Conservation (phyloP, 2,329 filamentous ascomycete species). For the Phialocephala subalpina region DNA sequence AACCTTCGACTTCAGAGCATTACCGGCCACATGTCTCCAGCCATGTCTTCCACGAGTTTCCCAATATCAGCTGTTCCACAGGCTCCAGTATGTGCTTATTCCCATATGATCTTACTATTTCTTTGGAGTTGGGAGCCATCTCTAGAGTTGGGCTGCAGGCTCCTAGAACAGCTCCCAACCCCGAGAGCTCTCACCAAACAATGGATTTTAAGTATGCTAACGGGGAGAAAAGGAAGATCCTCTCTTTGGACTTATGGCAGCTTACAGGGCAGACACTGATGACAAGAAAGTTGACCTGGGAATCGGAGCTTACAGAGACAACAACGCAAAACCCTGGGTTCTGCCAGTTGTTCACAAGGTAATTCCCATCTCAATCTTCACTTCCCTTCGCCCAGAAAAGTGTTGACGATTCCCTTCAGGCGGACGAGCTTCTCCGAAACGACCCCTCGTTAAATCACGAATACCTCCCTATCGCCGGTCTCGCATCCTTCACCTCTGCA, state of each 20-base stretch:
- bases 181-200: no score
- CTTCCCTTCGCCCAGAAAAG: not conserved
- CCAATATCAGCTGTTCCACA: slow-evolving; percentile 80
- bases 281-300: slow-evolving; percentile 89
- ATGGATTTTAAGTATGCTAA: no score
- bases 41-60: slow-evolving; percentile 70
- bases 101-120: no score
- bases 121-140: no score
- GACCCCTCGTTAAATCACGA: slow-evolving; percentile 96
- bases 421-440: slow-evolving; percentile 86
- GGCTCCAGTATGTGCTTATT: slow-evolving; percentile 62
- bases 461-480: slow-evolving; percentile 94
- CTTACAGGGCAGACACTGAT: slow-evolving; percentile 80
- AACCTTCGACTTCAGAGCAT: slow-evolving; percentile 66
- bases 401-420: slow-evolving; percentile 60
- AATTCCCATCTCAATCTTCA: slow-evolving; percentile 41
- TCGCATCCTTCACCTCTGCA: slow-evolving; percentile 84
- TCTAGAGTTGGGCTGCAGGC: no score
- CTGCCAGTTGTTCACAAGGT: slow-evolving; percentile 97
- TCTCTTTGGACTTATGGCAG: slow-evolving; percentile 90
- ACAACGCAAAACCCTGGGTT: slow-evolving; percentile 97
- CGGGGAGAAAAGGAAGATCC: no score
- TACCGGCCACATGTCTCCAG: slow-evolving; percentile 71
- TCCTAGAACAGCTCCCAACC: no score
- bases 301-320: slow-evolving; percentile 92